Base-by-base conservation (phyloP, 768 basidiomycete species). In the Rhizopogon vulgaris region DNA sequence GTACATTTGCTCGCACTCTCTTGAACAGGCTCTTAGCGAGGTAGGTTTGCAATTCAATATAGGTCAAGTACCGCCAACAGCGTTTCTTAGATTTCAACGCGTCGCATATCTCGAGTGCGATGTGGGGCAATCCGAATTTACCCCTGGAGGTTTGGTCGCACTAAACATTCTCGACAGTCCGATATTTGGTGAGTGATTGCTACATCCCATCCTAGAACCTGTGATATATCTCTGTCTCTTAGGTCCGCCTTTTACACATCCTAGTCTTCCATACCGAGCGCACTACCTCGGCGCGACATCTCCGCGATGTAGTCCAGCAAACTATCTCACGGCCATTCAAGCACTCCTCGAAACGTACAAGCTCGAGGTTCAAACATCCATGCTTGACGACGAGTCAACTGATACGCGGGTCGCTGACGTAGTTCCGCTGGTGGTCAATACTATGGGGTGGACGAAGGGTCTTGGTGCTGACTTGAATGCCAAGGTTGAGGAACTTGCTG, bases 371-470 rank as follows among this genome's bases (percentile, higher is more conserved):
- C 84, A 84, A 56, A 58, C 64, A 1, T 49, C 67, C 5, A 63
- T 43, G 39, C 63, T 64, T 6, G 64, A 66, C 3, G 66, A 69
- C 5, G 53, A 66, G 1, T 48, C 50, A 14, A 62, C 45, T 0
- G 71, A 74, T 41, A 55, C 56, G 28, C 74, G 78, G 38, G 76
- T 86, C 22, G 59, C 63, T 6, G 82, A 86, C 45, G 54, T 69
- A 25, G 80, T 94, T 4, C 95, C 95, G 0, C 79, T 97, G 15
- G 81, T 97, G 14, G 79, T 98, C 48, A 99, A 98, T 64, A 97
- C 90, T 0, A 94, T 95, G 83, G 95, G 95, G 2, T 99, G 95
- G 95, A 80, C 80, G 5, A 97, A 94, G 65, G 95, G 95, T 6
- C 80, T 96, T 3, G 95, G 95, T 3, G 85, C 82, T 14, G 90